Evolutionary conservation across 805 yeast species (phyloP), one percentile per base, ranked within the genome.

Genomic region (Zygosaccharomyces pseudorouxii): DNA sequence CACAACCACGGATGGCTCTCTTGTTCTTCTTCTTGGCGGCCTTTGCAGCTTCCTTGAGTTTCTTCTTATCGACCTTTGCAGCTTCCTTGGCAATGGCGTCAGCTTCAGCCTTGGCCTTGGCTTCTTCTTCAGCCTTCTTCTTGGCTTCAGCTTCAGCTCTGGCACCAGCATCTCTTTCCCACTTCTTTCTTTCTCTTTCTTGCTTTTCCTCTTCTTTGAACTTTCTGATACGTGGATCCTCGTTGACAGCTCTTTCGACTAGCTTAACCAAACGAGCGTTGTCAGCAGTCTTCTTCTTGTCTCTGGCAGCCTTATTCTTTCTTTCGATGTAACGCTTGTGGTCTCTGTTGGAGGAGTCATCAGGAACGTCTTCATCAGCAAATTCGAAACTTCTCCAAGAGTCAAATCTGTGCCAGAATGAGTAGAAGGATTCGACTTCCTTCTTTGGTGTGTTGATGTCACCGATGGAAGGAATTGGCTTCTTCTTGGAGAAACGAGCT

Each of bases 301-400:
- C 86, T 78, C 99, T 87, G 50, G 95, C 88, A 58, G 96, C 89
- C 72, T 87, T 81, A 78, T 93, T 93, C 80, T 93, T 93, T 78
- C 92, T 89, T 76, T 93, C 99, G 60, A 90, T 84, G 78, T 89
- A 87, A 76, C 99, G 95, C 78, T 93, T 93, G 81, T 93, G 96
- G 71, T 93, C 99, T 80, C 99, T 89, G 83, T 93, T 93, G 53
- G 96, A 86, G 49, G 97, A 87, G 73, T 93, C 99, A 76, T 93
- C 99, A 60, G 99, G 99, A 64, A 90, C 97, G 68, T 93, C 99
- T 77, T 93, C 99, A 68, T 93, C 99, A 70, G 89, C 80, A 76
- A 90, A 93, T 75, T 93, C 99, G 68, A 93, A 93, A 42, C 96
- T 78, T 78, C 96, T 87, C 99, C 99, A 93, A 18, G 98, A 92